Base-by-base conservation (phyloP, 768 basidiomycete species). In the Trametopsis cervina region DNA sequence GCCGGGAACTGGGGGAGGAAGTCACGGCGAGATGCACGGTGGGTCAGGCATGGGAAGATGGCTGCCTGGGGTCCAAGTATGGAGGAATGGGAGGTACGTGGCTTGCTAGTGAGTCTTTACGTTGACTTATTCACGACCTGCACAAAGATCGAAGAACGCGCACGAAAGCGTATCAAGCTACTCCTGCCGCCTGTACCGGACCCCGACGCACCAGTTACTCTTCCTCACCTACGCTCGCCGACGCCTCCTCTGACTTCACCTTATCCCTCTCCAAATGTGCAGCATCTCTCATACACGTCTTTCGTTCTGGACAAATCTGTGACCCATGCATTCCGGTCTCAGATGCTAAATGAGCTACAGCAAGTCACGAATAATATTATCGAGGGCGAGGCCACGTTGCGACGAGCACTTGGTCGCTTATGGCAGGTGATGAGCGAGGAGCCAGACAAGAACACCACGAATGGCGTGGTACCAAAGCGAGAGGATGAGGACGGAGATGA, bases 1-100 rank as follows among this genome's bases (percentile, higher is more conserved):
- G 69, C 73, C 38, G 85, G 90, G 27, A 93, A 93, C 56, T 92
- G 90, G 88, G 90, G 90, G 2, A 77, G 81, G 50, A 93, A 93
- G 67, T 76, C 74, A 9, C 65, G 73, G 49, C 80, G 80, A 60
- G 82, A 81, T n/a, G 79, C 86, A 17, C 74, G 89, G 60, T 92
- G 89, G 89, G 74, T 86, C 42, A 78, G 89, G 15, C 77, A 74
- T 60, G 87, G 89, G 40, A 92, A 93, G 66, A 79, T 90, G 50
- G 77, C 80, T 23, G 71, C 82, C 12, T 93, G 90, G 90, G 88
- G 87, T 23, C 88, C 89, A 18, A 76, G 77, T 41, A 78, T 81
- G 70, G 88, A 88, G 27, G 88, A 91, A 50, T 89, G 86, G 83
- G 88, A 91, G 80, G 89, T 86, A 59, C 53, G 49, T 44, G 3